Percentiles rank a stretch among this genome's conserved stretches.
phyloP scores from a whole-genome alignment of 352 stramenopile species.

The Pythium pectinolyticum region DNA sequence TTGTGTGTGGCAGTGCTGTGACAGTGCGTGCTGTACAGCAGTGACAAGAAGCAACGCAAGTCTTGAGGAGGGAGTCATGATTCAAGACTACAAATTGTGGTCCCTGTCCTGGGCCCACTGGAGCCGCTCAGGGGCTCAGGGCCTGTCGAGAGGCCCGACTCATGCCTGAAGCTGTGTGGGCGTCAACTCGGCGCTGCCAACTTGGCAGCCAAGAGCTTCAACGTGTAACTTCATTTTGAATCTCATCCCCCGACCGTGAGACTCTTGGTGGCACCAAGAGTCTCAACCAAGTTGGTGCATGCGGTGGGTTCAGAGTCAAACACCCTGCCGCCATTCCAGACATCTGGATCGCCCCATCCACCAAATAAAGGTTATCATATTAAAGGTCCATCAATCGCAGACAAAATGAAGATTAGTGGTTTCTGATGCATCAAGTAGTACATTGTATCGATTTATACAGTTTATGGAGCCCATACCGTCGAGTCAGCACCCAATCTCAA shows the following conservation, averaged over 20 bases:
- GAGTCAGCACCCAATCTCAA: background rate
- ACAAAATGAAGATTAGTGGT: background rate
- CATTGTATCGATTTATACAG: background rate
- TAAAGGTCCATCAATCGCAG: background rate
- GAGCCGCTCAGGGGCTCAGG: too few species aligned
- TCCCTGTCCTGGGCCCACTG: too few species aligned
- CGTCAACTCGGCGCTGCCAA: too few species aligned
- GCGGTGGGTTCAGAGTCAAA: background rate
- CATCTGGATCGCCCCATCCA: background rate
- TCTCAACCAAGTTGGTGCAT: background rate
- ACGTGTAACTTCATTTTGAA: too few species aligned
- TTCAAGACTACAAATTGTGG: too few species aligned
- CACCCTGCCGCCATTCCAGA: background rate
- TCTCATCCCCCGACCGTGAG: constrained; percentile 21
- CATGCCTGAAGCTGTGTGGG: too few species aligned
- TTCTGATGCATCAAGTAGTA: background rate
- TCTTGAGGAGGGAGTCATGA: too few species aligned
- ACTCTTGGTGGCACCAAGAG: constrained; percentile 14
- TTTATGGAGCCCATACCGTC: background rate
- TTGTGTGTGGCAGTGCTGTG: too few species aligned
- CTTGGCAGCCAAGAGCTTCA: too few species aligned
- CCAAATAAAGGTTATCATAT: background rate
- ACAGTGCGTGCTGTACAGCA: too few species aligned
- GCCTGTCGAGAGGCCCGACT: too few species aligned
- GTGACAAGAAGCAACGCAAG: too few species aligned